These are phyloP conservation scores for Suillus weaverae DNA, from an alignment of 768 basidiomycete species.

Conservation along the genomic window DNA sequence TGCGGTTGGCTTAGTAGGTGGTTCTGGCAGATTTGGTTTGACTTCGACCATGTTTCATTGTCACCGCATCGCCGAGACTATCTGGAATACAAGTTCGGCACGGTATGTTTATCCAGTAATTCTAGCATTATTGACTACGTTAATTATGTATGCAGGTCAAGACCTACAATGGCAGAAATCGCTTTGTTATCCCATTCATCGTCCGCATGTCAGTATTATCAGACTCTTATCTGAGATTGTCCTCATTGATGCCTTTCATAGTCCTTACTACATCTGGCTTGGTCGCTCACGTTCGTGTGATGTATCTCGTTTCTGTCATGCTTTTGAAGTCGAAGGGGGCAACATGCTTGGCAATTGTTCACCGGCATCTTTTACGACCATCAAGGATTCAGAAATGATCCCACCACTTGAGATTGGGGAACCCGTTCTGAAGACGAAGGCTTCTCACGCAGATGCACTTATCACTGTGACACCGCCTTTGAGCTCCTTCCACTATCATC, in stretches of 20 bases:
- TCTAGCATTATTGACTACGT: background rate
- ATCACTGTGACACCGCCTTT: slow-evolving; percentile 55
- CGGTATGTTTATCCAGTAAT: slow-evolving; percentile 38
- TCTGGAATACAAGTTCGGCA: slow-evolving; percentile 78
- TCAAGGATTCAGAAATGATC: slow-evolving; percentile 37
- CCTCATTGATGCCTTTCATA: slow-evolving; percentile 18
- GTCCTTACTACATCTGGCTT: slow-evolving; percentile 75
- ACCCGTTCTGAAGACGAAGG: slow-evolving; percentile 29
- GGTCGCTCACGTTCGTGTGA: slow-evolving; percentile 66
- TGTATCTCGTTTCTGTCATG: slow-evolving; percentile 53
- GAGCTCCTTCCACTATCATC: slow-evolving; percentile 64
- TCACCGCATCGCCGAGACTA: slow-evolving; percentile 65
- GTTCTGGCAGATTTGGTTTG: slow-evolving; percentile 80
- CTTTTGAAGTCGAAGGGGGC: slow-evolving; percentile 64
- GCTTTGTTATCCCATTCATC: slow-evolving; percentile 64
- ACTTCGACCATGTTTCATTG: slow-evolving; percentile 54
- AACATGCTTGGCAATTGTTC: slow-evolving; percentile 56
- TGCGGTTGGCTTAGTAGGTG: slow-evolving; percentile 66
- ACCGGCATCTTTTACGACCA: slow-evolving; percentile 35
- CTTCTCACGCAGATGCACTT: slow-evolving; percentile 28
- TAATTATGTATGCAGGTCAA: slow-evolving; percentile 42
- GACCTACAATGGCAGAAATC: slow-evolving; percentile 71
- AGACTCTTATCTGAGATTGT: slow-evolving; percentile 3
- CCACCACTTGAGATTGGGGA: slow-evolving; percentile 45
- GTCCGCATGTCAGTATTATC: slow-evolving; percentile 53